Conservation (phyloP, 495 filamentous ascomycete species). For the Podospora sp. region DNA sequence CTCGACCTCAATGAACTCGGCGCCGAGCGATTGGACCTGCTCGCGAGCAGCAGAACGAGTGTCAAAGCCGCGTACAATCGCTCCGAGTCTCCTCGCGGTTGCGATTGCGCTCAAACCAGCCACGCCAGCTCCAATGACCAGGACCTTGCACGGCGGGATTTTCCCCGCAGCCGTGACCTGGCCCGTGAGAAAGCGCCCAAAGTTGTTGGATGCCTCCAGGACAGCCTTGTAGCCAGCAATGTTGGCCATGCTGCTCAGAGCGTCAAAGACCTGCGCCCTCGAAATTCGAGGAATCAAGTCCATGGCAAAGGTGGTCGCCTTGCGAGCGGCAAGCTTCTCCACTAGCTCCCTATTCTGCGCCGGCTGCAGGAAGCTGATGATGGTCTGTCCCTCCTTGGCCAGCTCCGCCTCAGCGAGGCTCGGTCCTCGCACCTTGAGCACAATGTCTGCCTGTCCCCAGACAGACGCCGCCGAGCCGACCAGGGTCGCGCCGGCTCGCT, state of each 20-base stretch:
- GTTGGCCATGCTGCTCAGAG: constrained; percentile 82
- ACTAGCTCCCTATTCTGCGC: constrained; percentile 70
- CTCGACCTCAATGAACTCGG: constrained; percentile 82
- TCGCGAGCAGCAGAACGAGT: constrained; percentile 76
- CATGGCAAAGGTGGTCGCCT: constrained; percentile 76
- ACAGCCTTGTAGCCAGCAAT: constrained; percentile 87
- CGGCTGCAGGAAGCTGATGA: constrained; percentile 77
- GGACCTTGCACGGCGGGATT: constrained; percentile 79
- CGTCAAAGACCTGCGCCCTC: constrained; percentile 79
- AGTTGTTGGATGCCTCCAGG: constrained; percentile 78
- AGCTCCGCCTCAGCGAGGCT: constrained; percentile 63
- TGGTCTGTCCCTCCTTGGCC: constrained; percentile 62
- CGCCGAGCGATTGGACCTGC: constrained; percentile 81
- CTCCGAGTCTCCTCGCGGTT: constrained; percentile 76
- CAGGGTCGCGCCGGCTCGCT: constrained; percentile 69
- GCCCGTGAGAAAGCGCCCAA: constrained; percentile 79
- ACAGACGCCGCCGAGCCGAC: constrained; percentile 59
- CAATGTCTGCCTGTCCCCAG: constrained; percentile 71
- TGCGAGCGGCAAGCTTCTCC: constrained; percentile 63
- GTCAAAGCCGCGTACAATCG: constrained; percentile 82
- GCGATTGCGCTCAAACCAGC: constrained; percentile 81
- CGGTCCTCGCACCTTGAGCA: constrained; percentile 77
- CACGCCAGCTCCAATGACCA: constrained; percentile 82
- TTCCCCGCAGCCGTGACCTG: constrained; percentile 82
- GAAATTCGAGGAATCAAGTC: constrained; percentile 84